Evolutionary conservation across 2,329 filamentous ascomycete species (phyloP), one percentile per base, ranked within the genome.

Genomic region (Tolypocladium tundrense): DNA sequence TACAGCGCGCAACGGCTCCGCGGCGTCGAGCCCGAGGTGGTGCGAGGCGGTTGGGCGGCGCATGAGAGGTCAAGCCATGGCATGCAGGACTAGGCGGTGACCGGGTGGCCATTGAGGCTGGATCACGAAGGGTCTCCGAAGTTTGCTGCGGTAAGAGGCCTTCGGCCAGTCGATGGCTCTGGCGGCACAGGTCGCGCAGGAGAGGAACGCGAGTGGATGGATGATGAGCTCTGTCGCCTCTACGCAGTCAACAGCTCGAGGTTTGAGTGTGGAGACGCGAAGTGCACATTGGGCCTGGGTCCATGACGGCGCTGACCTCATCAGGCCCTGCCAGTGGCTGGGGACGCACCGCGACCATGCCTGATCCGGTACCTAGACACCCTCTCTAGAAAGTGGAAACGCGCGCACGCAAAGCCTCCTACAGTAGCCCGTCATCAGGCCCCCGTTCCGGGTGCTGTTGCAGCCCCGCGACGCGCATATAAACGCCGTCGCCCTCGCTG

Each of bases 401-500:
- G 27, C 48, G 35, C 31, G 48, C 48, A 52, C 31, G 31, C 48
- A n/a, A 33, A n/a, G 27, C 45, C 48, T 51, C 24, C 48, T 33
- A 31, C 27, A 31, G 27, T 6, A 19, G 45, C 31, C 21, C 45
- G 35, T 27, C 35, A 53, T 42, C 39, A 53, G 40, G 41, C 21
- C 48, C 45, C 48, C 48, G 48, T 43, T 45, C 33, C 24, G 55
- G 42, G 40, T 31, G 50, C 35, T 37, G 56, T 11, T 37, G 50
- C 55, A 39, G 39, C 55, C 51, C 50, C 56, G 21, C 55, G 48
- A n/a, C 62, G 65, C 70, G 73, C 75, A 79, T 78, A 78, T 79
- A 79, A 78, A 79, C 75, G 73, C 65, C 66, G 24, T 9, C 21
- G 21, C 42, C 42, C 42, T 45, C 42, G 42, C 42, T 45, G 43